phyloP scores from a whole-genome alignment of 306 rosid genomes.

The Pyrus bretschneideri region DNA sequence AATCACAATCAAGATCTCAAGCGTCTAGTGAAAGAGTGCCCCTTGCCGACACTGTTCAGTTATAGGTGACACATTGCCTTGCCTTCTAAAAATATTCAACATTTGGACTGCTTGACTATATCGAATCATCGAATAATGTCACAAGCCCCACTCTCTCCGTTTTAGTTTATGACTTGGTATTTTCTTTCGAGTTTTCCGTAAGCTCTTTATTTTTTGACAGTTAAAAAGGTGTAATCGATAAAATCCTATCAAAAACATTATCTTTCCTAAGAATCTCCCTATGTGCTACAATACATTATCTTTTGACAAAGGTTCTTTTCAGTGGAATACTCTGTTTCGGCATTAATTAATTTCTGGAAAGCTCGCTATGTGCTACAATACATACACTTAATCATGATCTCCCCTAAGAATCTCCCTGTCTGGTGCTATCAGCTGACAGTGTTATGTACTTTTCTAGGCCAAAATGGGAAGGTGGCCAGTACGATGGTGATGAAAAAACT shows the following conservation, averaged over 20 bases:
- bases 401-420: background rate
- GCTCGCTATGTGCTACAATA: no score
- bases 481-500: conserved; percentile 68
- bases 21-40: conserved; percentile 28
- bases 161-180: no score
- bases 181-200: no score
- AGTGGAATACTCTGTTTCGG: background rate
- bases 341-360: no score
- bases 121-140: background rate
- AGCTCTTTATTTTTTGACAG: no score
- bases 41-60: conserved; percentile 53
- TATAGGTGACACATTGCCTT: conserved; percentile 26
- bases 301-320: no score
- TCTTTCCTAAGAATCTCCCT: no score
- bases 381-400: no score
- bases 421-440: background rate
- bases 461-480: conserved; percentile 78
- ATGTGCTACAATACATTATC: no score
- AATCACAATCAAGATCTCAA: conserved; percentile 34
- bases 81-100: background rate
- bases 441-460: conserved; percentile 42
- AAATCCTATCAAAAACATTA: no score
- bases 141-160: background rate
- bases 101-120: background rate
- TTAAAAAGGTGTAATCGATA: no score